Conservation (phyloP, 352 stramenopile species). For the Paralagenidium karlingii region DNA sequence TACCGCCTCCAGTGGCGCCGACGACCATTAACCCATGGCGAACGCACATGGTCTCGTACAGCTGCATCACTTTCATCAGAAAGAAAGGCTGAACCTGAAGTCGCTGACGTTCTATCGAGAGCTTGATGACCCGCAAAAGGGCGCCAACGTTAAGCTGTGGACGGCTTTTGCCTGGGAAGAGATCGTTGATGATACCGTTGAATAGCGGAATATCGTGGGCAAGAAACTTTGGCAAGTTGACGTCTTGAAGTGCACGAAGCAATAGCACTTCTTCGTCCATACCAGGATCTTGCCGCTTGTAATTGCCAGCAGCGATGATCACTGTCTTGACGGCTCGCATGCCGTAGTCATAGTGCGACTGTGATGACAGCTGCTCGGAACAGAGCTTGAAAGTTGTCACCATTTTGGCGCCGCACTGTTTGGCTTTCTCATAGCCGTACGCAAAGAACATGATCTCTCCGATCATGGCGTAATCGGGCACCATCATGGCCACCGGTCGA, state of each 20-base stretch:
- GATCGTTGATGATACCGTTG: slow-evolving; percentile 88
- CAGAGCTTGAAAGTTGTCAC: slow-evolving; percentile 94
- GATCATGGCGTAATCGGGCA: slow-evolving; percentile 92
- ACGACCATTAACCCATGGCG: slow-evolving; percentile 93
- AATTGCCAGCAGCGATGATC: slow-evolving; percentile 90
- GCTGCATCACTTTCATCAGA: slow-evolving; percentile 87
- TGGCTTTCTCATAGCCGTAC: slow-evolving; percentile 89
- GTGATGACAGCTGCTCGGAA: slow-evolving; percentile 89
- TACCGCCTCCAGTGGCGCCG: slow-evolving; percentile 87
- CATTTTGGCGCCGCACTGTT: slow-evolving; percentile 91
- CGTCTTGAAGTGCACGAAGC: slow-evolving; percentile 87
- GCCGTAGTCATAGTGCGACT: slow-evolving; percentile 95
- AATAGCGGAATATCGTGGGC: slow-evolving; percentile 92
- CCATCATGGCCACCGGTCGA: slow-evolving; percentile 95
- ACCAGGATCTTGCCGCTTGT: slow-evolving; percentile 88
- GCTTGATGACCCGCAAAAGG: slow-evolving; percentile 76
- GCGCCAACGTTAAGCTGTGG: slow-evolving; percentile 87
- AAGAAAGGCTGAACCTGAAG: slow-evolving; percentile 87
- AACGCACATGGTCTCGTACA: slow-evolving; percentile 93
- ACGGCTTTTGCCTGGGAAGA: slow-evolving; percentile 86
- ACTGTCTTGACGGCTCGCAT: slow-evolving; percentile 95
- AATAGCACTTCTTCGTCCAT: slow-evolving; percentile 90
- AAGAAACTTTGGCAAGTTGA: slow-evolving; percentile 94
- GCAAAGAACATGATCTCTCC: slow-evolving; percentile 96
- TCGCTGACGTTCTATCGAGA: slow-evolving; percentile 68